A percentile compares a stretch with the other conserved stretches of the same genome.
Conservation (phyloP, 441 rosid genomes). For the Jatropha multifida region DNA sequence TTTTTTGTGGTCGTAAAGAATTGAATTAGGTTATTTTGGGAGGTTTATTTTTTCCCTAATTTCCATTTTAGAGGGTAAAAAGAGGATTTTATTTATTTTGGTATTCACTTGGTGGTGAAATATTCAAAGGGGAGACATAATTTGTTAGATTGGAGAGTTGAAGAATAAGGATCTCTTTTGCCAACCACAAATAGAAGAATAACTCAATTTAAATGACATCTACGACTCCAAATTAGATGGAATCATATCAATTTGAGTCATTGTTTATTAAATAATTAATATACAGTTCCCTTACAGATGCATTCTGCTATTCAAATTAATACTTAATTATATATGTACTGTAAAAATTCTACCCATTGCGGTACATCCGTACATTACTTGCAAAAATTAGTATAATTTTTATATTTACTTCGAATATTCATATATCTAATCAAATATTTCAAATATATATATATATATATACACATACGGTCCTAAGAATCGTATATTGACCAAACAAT, state of each 20-base stretch:
- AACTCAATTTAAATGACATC: slow-evolving; percentile 11
- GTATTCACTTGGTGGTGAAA: background rate
- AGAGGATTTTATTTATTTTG: background rate
- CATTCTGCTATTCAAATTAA: background rate
- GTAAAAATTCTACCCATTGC: no score
- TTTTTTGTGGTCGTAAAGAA: background rate
- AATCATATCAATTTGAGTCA: background rate
- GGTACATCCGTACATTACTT: no score
- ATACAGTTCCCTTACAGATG: background rate
- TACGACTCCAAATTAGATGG: slow-evolving; percentile 1
- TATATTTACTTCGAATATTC: no score
- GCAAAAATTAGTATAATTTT: no score
- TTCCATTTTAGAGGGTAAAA: background rate
- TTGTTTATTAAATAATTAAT: background rate
- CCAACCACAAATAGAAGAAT: slow-evolving; percentile 24
- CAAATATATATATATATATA: no score
- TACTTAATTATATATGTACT: background rate
- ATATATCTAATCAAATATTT: no score
- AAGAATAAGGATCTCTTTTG: slow-evolving; percentile 35
- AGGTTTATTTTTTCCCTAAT: no score
- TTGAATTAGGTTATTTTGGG: no score
- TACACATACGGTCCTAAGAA: no score
- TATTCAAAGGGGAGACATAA: slow-evolving; percentile 13
- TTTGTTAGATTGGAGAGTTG: slow-evolving; percentile 2
- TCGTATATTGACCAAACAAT: no score